Conservation (phyloP, 306 rosid genomes). For the Delonix regia region DNA sequence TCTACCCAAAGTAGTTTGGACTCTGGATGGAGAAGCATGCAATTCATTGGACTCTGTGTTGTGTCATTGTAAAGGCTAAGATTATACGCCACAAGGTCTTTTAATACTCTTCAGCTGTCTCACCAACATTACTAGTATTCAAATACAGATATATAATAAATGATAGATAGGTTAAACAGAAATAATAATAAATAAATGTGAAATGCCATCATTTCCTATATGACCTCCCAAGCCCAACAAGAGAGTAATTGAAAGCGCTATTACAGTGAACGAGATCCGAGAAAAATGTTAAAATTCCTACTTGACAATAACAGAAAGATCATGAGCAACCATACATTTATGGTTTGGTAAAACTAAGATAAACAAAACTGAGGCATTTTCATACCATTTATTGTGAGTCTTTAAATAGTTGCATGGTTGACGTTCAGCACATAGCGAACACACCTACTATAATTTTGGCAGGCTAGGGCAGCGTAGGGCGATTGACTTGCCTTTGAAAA, state of each 20-base stretch:
- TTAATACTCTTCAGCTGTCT: background rate
- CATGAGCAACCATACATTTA: background rate
- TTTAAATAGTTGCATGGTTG: background rate
- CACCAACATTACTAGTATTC: background rate
- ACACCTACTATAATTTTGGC: background rate
- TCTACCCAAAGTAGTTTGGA: background rate
- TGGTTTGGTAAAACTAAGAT: background rate
- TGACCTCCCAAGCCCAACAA: too few species aligned
- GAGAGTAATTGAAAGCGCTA: background rate
- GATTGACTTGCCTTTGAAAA: background rate
- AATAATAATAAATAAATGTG: too few species aligned
- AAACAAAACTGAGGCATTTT: background rate
- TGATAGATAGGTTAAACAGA: background rate
- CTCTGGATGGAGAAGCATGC: background rate
- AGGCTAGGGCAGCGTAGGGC: background rate
- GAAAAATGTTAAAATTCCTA: background rate
- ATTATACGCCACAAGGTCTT: background rate
- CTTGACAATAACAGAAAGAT: background rate
- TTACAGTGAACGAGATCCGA: background rate
- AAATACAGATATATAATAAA: background rate
- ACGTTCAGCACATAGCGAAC: background rate
- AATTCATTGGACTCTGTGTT: background rate
- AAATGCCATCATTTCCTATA: background rate
- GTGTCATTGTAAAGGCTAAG: background rate
- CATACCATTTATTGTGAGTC: background rate